phyloP scores from a whole-genome alignment of 2,329 filamentous ascomycete genomes.

The Magnaporthales sp. region DNA sequence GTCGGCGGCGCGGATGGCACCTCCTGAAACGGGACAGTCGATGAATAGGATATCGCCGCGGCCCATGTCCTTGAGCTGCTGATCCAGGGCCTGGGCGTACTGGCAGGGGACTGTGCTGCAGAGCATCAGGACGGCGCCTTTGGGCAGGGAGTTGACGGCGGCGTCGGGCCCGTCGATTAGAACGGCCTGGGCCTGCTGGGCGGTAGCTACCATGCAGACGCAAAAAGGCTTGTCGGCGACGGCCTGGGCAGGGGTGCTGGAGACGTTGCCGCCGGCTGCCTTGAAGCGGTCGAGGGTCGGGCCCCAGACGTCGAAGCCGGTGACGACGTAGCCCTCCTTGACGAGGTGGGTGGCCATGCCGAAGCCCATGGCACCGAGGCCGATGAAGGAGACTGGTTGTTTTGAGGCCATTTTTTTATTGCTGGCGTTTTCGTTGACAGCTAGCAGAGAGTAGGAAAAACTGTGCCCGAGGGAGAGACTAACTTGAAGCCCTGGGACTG shows the following conservation, averaged over 20 bases:
- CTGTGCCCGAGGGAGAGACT: background rate
- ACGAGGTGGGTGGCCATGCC: conserved; percentile 72
- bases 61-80: conserved; percentile 44
- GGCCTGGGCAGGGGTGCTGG: conserved; percentile 51
- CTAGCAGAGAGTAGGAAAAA: background rate
- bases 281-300: conserved; percentile 59
- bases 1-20: conserved; percentile 57
- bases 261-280: conserved; percentile 50
- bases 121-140: conserved; percentile 53
- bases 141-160: conserved; percentile 38
- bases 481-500: background rate
- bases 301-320: conserved; percentile 62
- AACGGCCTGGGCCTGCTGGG: conserved; percentile 57
- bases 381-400: conserved; percentile 53
- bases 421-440: background rate
- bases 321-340: conserved; percentile 56
- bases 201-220: conserved; percentile 69
- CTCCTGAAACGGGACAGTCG: conserved; percentile 66
- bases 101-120: conserved; percentile 63
- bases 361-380: conserved; percentile 75
- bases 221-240: conserved; percentile 52
- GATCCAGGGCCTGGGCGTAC: conserved; percentile 52
- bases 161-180: conserved; percentile 51
- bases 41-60: conserved; percentile 58
- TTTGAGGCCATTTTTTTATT: conserved; percentile 20